phyloP scores from a whole-genome alignment of 352 stramenopile species.

The Phytopythium aichiense region DNA sequence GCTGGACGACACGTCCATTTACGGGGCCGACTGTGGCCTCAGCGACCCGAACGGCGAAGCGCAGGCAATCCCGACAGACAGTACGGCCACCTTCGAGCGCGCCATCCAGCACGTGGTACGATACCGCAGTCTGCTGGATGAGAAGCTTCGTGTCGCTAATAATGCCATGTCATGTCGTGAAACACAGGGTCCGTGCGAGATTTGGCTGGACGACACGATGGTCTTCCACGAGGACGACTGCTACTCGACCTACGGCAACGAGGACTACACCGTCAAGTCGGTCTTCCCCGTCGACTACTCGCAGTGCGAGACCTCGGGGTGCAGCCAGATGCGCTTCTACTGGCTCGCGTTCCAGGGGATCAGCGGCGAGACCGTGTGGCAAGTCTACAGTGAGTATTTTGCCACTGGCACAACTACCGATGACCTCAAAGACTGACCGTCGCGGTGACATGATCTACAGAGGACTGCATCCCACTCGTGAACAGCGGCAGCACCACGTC shows the following conservation, averaged over 20 bases:
- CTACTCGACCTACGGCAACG: constrained; percentile 8
- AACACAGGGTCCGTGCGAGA: constrained; percentile 22
- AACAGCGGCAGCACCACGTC: constrained; percentile 2
- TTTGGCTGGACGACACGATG: constrained; percentile 24
- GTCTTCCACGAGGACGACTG: constrained; percentile 26
- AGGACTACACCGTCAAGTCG: constrained; percentile 20
- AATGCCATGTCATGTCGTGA: constrained; percentile 7
- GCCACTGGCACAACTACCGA: neutral
- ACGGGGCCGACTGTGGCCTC: constrained; percentile 19
- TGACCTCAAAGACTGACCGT: neutral
- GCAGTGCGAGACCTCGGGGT: constrained; percentile 13
- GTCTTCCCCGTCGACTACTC: constrained; percentile 26
- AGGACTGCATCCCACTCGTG: constrained; percentile 32
- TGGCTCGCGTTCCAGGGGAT: constrained; percentile 24
- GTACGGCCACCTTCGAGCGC: constrained; percentile 16
- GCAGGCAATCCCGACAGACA: constrained; percentile 14
- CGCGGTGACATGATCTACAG: constrained; percentile 1
- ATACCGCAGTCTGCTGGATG: neutral
- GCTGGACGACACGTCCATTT: constrained; percentile 19
- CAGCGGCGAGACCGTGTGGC: constrained; percentile 18
- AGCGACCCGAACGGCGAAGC: constrained; percentile 14
- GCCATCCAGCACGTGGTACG: constrained; percentile 13
- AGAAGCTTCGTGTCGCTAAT: constrained; percentile 5
- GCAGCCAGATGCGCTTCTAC: constrained; percentile 27
- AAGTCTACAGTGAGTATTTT: constrained; percentile 23